Conservation (phyloP, 228 moss, liverwort and hornwort species). For the Sphagnum magellanicum region DNA sequence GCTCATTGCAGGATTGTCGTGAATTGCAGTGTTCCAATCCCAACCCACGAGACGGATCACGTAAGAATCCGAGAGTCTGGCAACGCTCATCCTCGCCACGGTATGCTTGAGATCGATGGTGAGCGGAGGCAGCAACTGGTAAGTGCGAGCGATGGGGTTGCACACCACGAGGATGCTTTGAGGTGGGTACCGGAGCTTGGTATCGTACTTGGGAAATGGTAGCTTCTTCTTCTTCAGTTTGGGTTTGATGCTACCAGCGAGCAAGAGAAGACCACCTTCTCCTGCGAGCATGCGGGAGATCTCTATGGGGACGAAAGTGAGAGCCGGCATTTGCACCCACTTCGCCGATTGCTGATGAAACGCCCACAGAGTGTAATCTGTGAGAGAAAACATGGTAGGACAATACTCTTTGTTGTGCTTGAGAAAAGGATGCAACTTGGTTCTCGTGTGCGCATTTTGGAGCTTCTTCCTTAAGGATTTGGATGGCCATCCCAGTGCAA, state of each 20-base stretch:
- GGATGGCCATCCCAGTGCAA: conserved; percentile 20
- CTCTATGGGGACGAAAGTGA: conserved; percentile 26
- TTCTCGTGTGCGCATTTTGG: conserved; percentile 17
- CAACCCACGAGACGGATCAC: conserved; percentile 37
- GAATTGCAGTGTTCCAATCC: conserved; percentile 1
- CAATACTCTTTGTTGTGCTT: conserved; percentile 43
- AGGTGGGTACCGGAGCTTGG: conserved; percentile 6
- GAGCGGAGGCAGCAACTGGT: conserved; percentile 26
- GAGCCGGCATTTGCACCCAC: conserved; percentile 22
- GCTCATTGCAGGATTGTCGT: no score
- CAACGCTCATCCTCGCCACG: conserved; percentile 16
- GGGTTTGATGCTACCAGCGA: conserved; percentile 20
- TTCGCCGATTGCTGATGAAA: conserved; percentile 15
- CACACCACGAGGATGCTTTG: conserved; percentile 30
- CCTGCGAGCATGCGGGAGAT: conserved; percentile 37
- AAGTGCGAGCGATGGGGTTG: conserved; percentile 33
- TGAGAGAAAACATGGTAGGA: conserved; percentile 24
- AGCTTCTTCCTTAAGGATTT: conserved; percentile 23
- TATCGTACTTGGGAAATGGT: not conserved
- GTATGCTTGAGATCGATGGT: conserved; percentile 9
- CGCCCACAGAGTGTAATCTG: conserved; percentile 16
- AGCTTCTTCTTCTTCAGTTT: not conserved
- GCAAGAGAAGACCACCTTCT: conserved; percentile 36
- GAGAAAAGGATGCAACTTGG: conserved; percentile 12
- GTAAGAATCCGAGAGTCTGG: conserved; percentile 15